Conservation (phyloP, 768 basidiomycete genomes). For the Tylopilus sp. region DNA sequence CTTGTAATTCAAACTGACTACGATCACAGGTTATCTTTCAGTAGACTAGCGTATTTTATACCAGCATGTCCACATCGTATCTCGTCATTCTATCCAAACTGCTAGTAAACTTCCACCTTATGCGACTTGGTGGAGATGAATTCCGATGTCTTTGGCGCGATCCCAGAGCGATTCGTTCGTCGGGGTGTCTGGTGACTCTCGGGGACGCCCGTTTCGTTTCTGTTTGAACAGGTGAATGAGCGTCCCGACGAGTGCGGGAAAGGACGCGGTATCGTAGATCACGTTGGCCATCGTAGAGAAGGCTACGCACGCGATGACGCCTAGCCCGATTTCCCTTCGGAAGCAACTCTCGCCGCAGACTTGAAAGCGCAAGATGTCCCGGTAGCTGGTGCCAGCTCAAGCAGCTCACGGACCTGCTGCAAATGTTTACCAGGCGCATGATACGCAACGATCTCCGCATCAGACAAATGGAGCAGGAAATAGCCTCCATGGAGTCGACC, state of each 20-base stretch:
- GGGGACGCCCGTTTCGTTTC: too few relatives aligned
- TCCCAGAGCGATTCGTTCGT: conserved; percentile 76
- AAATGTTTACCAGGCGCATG: too few relatives aligned
- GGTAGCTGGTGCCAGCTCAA: too few relatives aligned
- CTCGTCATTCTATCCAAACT: conserved; percentile 60
- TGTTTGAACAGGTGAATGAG: conserved; percentile 50
- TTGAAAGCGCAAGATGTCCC: too few relatives aligned
- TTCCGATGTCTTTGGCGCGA: conserved; percentile 47
- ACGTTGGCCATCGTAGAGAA: conserved; percentile 97
- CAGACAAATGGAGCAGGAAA: too few relatives aligned
- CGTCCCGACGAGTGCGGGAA: too few relatives aligned
- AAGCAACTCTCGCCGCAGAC: too few relatives aligned
- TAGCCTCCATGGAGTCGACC: too few relatives aligned
- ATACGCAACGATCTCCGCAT: too few relatives aligned
- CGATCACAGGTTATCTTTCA: background rate
- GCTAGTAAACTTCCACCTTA: conserved; percentile 61
- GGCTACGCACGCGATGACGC: too few relatives aligned
- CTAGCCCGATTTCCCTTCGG: too few relatives aligned
- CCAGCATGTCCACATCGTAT: conserved; percentile 7
- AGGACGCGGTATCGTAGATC: conserved; percentile 93
- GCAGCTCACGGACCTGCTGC: too few relatives aligned
- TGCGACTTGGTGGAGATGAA: conserved; percentile 56
- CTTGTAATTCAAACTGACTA: background rate
- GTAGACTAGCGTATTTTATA: conserved; percentile 9
- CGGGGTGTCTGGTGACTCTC: conserved; percentile 82